Evolutionary conservation across 805 yeast species (phyloP), one percentile per base, ranked within the genome.

Genomic region (Lipomyces sp.): DNA sequence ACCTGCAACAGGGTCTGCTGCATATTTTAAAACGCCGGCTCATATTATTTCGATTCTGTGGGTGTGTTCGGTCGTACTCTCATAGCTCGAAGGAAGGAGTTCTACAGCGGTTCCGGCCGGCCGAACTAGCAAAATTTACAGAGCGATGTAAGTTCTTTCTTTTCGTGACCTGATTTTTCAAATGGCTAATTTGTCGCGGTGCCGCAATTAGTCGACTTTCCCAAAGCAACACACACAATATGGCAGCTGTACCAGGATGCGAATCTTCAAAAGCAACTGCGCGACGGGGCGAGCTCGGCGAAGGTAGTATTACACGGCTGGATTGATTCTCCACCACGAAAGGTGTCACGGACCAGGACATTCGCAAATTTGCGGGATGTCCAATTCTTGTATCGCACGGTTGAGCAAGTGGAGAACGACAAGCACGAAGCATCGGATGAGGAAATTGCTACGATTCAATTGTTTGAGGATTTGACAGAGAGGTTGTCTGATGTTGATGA

Each of bases 311-410:
- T 94, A 6, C 86, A 90, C 69, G 98, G 99, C 0, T 95, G 97
- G 92, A 83, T 94, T 18, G 86, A 91, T 73, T 81, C 84, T 30
- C 87, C 88, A 70, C 95, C 97, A 0, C 83, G 88, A 62, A 85
- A 86, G 62, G 79, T 90, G 62, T 87, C 94, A 2, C 86, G 86
- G 61, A 78, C 78, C 10, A 79, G 90, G 59, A 82, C 85, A 0
- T 94, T 95, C 80, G 95, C 89, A 1, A 85, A 84, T 34, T 77
- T 94, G 13, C 81, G 98, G 69, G 98, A 93, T 75, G 74, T 80
- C 39, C 80, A 85, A 53, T 64, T 64, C 53, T 54, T 53, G 11
- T 61, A 50, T 55, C 53, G 13, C 29, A 37, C 42, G 3, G 62
- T 50, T 30, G 18, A n/a, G 11, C 48, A 42, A 42, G 7, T 42